A percentile compares a stretch with the other conserved stretches of the same genome.
Conservation (phyloP, 805 yeast genomes). For the Candida dajiaensis region DNA sequence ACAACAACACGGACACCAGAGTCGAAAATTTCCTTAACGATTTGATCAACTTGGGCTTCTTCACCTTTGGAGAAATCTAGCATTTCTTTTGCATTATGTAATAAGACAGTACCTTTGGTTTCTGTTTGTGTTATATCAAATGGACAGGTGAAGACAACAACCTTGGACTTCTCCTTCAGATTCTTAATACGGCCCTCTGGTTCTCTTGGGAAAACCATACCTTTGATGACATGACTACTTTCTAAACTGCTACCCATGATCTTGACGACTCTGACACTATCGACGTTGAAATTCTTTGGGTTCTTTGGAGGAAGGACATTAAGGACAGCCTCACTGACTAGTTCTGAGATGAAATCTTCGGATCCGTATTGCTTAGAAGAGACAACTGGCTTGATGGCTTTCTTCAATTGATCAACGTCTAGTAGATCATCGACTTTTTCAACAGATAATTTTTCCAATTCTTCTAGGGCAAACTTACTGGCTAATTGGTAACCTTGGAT, state of each 20-base stretch:
- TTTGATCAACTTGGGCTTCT: slow-evolving; percentile 84
- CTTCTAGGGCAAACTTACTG: slow-evolving; percentile 62
- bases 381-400: slow-evolving; percentile 80
- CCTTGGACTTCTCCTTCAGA: slow-evolving; percentile 60
- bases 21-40: slow-evolving; percentile 75
- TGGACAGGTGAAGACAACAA: slow-evolving; percentile 90
- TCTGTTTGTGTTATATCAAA: slow-evolving; percentile 95
- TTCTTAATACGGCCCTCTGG: slow-evolving; percentile 90
- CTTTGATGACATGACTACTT: slow-evolving; percentile 77
- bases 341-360: slow-evolving; percentile 68
- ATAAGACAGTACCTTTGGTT: slow-evolving; percentile 93
- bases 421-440: slow-evolving; percentile 54
- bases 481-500: slow-evolving; percentile 91
- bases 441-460: slow-evolving; percentile 59
- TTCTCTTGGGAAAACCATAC: slow-evolving; percentile 97
- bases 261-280: slow-evolving; percentile 90
- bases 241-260: slow-evolving; percentile 86
- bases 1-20: slow-evolving; percentile 83
- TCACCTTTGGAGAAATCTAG: slow-evolving; percentile 93
- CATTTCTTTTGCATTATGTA: slow-evolving; percentile 97
- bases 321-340: slow-evolving; percentile 82
- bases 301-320: slow-evolving; percentile 66
- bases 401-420: slow-evolving; percentile 50
- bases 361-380: slow-evolving; percentile 91
- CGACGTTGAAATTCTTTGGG: slow-evolving; percentile 74